Base-by-base conservation (phyloP, 2,329 filamentous ascomycete species). In the Fonsecaea nubica region DNA sequence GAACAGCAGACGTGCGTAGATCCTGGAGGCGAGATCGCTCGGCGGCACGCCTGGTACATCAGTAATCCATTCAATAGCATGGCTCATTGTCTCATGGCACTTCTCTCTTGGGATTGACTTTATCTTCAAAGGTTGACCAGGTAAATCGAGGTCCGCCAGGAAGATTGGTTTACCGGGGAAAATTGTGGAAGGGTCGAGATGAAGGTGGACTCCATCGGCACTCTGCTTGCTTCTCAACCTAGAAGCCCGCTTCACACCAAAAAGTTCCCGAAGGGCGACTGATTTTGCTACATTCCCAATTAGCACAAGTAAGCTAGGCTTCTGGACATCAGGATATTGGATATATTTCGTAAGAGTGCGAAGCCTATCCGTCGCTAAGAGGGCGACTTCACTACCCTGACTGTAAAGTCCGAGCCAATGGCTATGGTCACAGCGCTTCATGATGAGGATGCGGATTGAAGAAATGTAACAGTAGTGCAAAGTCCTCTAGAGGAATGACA, bases 251-350 rank as follows among this genome's bases (percentile, higher is more conserved):
- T 70, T 72, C 45, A 61, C 25, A 63, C 63, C 50, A 63, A 73
- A 68, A 35, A 72, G 38, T 57, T 69, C 64, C 63, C 58, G 64
- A 60, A 75, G 69, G 48, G 72, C 68, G 50, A 63, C 35, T 62
- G 56, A 68, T 62, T 74, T 75, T 32, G 61, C 66, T 65, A 10
- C 67, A 67, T 73, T 70, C 36, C 72, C 64, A 63, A 74, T 68
- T 12, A 73, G 58, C 30, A 72, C 55, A 53, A 45, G 73, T 15
- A 56, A 10, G n/a, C 53, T 56, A 32, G 53, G 33, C 10, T 38
- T 6, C 6, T 4, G 12, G 2, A 15, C 6, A 12, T 56, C 53
- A 2, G 53, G 53, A 56, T 56, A 32, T n/a, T 4, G 8, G 3
- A 56, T 58, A 35, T 71, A 30, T 54, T 67, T 59, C 62, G 64